These are phyloP conservation scores for Gleditsia sinensis DNA, from an alignment of 306 rosid genomes.

Conservation along the genomic window DNA sequence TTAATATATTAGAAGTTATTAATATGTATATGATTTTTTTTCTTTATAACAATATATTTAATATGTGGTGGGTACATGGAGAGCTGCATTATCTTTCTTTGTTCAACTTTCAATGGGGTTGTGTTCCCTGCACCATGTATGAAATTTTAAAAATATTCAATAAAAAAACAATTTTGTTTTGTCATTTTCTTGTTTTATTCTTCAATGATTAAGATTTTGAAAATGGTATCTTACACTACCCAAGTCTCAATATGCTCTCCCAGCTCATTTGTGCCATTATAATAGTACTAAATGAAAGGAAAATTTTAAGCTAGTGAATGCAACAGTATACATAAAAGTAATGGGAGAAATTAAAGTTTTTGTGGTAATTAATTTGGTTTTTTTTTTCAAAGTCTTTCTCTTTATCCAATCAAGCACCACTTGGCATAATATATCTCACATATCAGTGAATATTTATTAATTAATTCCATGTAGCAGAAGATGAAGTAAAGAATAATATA, in stretches of 20 bases:
- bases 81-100: conserved; percentile 45
- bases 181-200: conserved; percentile 85
- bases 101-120: conserved; percentile 46
- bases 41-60: neutral
- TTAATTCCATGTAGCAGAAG: too few relatives aligned
- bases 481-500: too few relatives aligned
- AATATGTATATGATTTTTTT: neutral
- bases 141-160: conserved; percentile 24
- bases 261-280: conserved; percentile 59
- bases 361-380: too few relatives aligned
- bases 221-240: conserved; percentile 63
- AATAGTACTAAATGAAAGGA: conserved; percentile 5
- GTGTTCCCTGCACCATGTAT: conserved; percentile 37
- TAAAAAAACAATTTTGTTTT: conserved; percentile 39
- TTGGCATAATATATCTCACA: too few relatives aligned
- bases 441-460: too few relatives aligned
- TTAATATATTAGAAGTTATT: neutral
- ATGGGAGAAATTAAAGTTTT: conserved; percentile 20
- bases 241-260: conserved; percentile 61
- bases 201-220: conserved; percentile 66
- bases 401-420: neutral
- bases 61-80: conserved; percentile 29
- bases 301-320: neutral
- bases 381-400: neutral
- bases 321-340: conserved; percentile 3